phyloP scores from a whole-genome alignment of 306 rosid species.

The Inga laurina region DNA sequence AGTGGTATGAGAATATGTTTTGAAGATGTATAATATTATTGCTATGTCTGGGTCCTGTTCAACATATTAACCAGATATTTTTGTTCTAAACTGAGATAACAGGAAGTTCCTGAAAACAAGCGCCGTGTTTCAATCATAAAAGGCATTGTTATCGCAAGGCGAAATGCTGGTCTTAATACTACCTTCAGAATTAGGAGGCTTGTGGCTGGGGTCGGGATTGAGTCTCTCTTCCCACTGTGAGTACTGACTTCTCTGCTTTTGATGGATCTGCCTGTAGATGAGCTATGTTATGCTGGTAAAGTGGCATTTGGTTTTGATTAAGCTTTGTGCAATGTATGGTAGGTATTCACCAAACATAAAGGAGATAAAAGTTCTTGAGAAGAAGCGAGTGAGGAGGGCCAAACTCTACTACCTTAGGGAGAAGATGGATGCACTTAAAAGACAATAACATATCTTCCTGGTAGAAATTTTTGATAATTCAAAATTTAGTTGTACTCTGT shows the following conservation, averaged over 20 bases:
- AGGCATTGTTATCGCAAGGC: conserved; percentile 93
- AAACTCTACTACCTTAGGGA: conserved; percentile 93
- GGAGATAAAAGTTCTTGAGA: conserved; percentile 94
- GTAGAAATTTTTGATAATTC: conserved; percentile 29
- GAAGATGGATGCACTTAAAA: conserved; percentile 84
- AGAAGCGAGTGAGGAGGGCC: conserved; percentile 94
- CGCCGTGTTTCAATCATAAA: conserved; percentile 80
- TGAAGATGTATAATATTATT: neutral
- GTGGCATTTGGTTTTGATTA: neutral
- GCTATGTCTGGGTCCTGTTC: conserved; percentile 3
- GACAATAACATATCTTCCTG: conserved; percentile 37
- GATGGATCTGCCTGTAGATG: conserved; percentile 17
- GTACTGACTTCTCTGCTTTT: conserved; percentile 24
- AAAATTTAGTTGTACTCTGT: conserved; percentile 10
- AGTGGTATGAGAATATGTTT: conserved; percentile 66
- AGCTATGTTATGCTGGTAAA: conserved; percentile 19
- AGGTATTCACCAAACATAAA: conserved; percentile 99
- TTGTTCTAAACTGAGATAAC: conserved; percentile 28
- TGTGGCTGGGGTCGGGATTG: conserved; percentile 92
- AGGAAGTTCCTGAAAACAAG: conserved; percentile 98
- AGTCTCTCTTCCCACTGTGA: conserved; percentile 83
- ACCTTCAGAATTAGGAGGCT: conserved; percentile 88
- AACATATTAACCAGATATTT: neutral
- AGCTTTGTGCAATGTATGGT: conserved; percentile 30
- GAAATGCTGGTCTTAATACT: conserved; percentile 80